phyloP scores from a whole-genome alignment of 163 green algal genomes.

The Trebouxia gelatinosa region DNA sequence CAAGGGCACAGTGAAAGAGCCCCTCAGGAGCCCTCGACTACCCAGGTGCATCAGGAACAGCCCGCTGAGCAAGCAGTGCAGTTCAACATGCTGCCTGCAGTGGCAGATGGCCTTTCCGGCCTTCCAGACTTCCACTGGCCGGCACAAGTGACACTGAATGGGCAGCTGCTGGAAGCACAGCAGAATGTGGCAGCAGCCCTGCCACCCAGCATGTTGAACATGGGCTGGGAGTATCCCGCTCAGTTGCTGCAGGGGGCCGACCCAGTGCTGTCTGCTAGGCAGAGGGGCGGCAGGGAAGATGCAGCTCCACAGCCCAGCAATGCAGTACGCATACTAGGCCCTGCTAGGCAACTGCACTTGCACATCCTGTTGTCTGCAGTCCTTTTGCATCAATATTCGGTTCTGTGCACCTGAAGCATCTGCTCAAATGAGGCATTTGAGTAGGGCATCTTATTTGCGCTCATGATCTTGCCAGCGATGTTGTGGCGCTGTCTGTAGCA shows the following conservation, averaged over 20 bases:
- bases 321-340: neutral
- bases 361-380: too few species aligned
- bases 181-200: slow-evolving; percentile 31
- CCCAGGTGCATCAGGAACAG: too few species aligned
- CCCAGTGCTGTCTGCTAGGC: neutral
- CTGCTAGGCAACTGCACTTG: neutral
- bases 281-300: neutral
- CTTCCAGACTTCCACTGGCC: neutral
- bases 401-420: neutral
- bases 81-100: neutral
- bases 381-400: neutral
- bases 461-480: neutral
- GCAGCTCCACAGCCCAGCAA: neutral
- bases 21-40: too few species aligned
- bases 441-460: neutral
- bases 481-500: neutral
- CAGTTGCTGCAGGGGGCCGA: slow-evolving; percentile 33
- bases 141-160: neutral
- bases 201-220: slow-evolving; percentile 53
- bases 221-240: slow-evolving; percentile 57
- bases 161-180: neutral
- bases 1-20: too few species aligned
- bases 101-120: neutral
- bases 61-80: too few species aligned
- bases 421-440: neutral